Base-by-base conservation (phyloP, 1,139 yeast species). In the Saccharomyces hybrid region DNA sequence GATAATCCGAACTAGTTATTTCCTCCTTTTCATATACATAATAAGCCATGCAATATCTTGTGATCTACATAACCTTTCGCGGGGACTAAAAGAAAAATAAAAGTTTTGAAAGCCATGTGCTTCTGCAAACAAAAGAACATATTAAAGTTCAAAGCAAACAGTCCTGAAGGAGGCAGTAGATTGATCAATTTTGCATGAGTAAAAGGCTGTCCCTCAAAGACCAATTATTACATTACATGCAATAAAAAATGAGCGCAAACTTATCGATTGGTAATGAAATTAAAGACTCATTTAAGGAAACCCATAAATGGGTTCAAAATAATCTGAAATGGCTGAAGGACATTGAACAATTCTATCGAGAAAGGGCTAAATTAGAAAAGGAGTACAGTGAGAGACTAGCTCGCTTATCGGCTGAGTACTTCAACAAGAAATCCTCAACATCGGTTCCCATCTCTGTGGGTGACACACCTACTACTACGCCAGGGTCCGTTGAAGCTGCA, bases 401-500 rank as follows among this genome's bases (percentile, higher is more conserved):
- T 57, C 79, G 79, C 8, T 73, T 95, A 59, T 78, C 89, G 52
- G 75, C 83, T 56, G 87, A 82, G 58, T 88, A 83, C 62, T 83
- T 88, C 64, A 87, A 84, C 56, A 86, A 82, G 70, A 89, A 91
- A 68, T 86, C 96, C 47, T 82, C 81, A 63, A 71, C 78, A 11
- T 77, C 89, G 28, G 81, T 95, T 0, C 71, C 74, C 25, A 72
- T 95, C 38, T 83, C 93, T 42, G 99, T 95, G 6, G 99, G 99
- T 28, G 96, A 89, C 59, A 80, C 81, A 28, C 99, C 99, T 0
- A 81, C 83, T 49, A 80, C 88, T 54, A 93, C 99, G 0, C 98
- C 99, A 0, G 99, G 99, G 0, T 90, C 97, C 0, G 75, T 93
- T 52, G 99, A 95, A 67, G 81, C 88, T 60, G 97, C 97, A 0